Evolutionary conservation across 768 basidiomycete genomes (phyloP).

Genomic region (Boletus sp.): DNA sequence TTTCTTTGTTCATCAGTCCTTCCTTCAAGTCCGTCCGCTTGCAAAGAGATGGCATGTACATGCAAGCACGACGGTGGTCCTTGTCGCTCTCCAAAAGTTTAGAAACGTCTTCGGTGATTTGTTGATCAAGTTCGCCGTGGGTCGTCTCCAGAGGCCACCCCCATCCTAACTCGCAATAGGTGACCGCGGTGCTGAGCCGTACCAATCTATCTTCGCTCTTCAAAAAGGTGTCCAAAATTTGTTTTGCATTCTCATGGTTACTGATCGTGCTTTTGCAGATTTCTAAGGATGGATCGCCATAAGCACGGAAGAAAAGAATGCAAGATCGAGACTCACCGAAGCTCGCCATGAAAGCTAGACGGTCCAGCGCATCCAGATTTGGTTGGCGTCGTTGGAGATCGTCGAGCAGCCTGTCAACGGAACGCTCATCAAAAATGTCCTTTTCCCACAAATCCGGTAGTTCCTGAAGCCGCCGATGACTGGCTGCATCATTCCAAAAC

Average conservation of each 20-base stretch:
- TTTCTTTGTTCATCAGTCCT: constrained; percentile 13
- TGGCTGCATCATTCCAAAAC: constrained; percentile 29
- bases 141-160: constrained; percentile 10
- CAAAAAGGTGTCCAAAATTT: constrained; percentile 14
- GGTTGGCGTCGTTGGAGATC: constrained; percentile 16
- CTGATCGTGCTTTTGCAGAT: constrained; percentile 11
- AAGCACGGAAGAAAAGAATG: neutral
- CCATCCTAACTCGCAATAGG: constrained; percentile 27
- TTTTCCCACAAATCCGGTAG: constrained; percentile 27
- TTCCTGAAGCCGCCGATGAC: constrained; percentile 15
- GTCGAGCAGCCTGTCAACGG: constrained; percentile 15
- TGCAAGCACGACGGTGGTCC: constrained; percentile 23
- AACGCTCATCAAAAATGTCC: constrained; percentile 25
- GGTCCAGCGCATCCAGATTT: constrained; percentile 24
- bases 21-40: constrained; percentile 13
- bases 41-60: constrained; percentile 29
- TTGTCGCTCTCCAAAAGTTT: constrained; percentile 9
- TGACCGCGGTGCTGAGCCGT: constrained; percentile 24
- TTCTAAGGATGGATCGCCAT: constrained; percentile 9
- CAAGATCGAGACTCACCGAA: constrained; percentile 19
- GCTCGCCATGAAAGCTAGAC: constrained; percentile 28
- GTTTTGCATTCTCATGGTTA: neutral
- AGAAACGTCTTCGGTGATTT: constrained; percentile 10
- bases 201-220: constrained; percentile 13
- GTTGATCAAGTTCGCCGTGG: neutral